Conservation (phyloP, 148 eudicot genomes). For the Vaccinium darrowii region DNA sequence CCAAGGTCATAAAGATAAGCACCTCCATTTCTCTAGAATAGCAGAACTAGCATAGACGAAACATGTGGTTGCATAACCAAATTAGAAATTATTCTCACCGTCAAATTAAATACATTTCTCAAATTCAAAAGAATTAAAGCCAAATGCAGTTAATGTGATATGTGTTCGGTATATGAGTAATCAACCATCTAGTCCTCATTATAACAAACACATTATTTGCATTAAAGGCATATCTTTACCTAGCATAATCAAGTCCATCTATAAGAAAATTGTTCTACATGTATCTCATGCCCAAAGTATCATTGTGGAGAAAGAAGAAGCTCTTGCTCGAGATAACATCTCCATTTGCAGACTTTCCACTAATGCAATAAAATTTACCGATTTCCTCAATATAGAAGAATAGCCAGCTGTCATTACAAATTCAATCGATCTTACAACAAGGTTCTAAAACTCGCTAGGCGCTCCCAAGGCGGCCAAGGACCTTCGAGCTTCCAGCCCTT, state of each 20-base stretch:
- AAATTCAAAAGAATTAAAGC: neutral
- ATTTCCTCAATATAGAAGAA: neutral
- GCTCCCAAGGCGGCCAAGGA: no score
- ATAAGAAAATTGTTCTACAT: neutral
- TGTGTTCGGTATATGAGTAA: neutral
- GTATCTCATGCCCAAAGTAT: neutral
- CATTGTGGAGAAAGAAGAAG: neutral
- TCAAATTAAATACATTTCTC: neutral
- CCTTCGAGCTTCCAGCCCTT: no score
- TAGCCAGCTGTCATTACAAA: neutral
- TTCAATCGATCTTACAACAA: neutral
- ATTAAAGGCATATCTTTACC: neutral
- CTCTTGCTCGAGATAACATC: neutral
- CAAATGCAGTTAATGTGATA: no score
- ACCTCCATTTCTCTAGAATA: conserved; percentile 66
- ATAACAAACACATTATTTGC: neutral
- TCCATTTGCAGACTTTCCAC: neutral
- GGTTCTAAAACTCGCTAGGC: no score
- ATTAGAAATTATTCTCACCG: neutral
- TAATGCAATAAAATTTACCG: neutral
- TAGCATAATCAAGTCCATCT: neutral
- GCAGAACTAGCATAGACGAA: conserved; percentile 54
- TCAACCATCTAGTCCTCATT: neutral
- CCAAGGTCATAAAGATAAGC: conserved; percentile 83
- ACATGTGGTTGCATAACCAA: conserved; percentile 9